Evolutionary conservation across 2,329 filamentous ascomycete species (phyloP), one percentile per base, ranked within the genome.

Genomic region (Claviceps sp.): DNA sequence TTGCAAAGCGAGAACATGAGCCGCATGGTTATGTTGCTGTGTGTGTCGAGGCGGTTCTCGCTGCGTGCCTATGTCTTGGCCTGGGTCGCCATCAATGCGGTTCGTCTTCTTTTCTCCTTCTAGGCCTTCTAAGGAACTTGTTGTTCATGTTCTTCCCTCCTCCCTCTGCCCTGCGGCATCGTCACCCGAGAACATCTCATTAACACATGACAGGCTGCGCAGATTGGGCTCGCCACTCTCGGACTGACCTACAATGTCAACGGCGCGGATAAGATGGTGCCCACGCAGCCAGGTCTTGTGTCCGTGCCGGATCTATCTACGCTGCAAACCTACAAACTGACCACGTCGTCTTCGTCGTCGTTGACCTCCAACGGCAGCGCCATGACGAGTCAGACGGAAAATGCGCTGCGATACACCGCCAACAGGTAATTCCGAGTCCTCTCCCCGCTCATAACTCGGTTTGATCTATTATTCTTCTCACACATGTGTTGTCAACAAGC

Each of bases 161-260:
- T 8, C 29, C 29, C 29, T 34, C 29, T 34, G 29, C 9, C 29
- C 29, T 34, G 29, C 29, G 29, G 9, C 29, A 34, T 34, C 9
- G 29, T 34, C 29, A 29, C 29, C 29, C 9, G 29, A 34, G 29
- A 34, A 34, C 29, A 11, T 34, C 9, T 38, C 14, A 23, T n/a
- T 20, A 17, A 48, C 16, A 37, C 8, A 4, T 11, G 4, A 1
- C 34, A 71, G 70, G 62, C 61, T 17, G 66, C 70, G 3, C 71
- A 74, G 62, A 60, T 69, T 38, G 70, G 65, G 2, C 60, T 74
- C 7, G 71, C 72, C 0, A 65, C 67, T 36, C 57, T 75, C 0
- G 68, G 66, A 20, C 59, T 75, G 2, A 68, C 67, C 1, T 75
- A 72, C 52, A 64, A 68, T 1, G 66, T 70, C 44, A 70, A 72